Conservation (phyloP, 1,139 yeast genomes). For the Taphrina populina region DNA sequence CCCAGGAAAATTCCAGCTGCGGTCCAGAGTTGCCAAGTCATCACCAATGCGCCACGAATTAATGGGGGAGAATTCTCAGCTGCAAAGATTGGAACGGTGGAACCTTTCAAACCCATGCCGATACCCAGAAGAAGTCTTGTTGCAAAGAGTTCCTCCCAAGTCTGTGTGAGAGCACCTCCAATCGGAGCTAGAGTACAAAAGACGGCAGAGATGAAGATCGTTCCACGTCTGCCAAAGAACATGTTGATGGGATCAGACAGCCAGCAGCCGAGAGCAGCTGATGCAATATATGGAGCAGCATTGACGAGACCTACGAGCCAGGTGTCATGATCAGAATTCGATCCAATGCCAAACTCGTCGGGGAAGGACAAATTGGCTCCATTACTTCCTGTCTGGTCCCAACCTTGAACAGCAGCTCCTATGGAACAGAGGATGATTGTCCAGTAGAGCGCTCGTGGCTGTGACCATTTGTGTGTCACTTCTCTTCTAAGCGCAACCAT, state of each 20-base stretch:
- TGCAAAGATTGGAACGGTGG: constrained; percentile 77
- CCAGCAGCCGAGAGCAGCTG: constrained; percentile 72
- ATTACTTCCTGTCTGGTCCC: constrained; percentile 84
- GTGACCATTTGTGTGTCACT: constrained; percentile 63
- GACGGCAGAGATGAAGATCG: constrained; percentile 65
- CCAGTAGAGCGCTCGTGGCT: constrained; percentile 60
- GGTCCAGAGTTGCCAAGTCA: constrained; percentile 89
- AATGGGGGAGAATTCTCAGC: constrained; percentile 78
- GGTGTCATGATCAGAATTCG: constrained; percentile 51
- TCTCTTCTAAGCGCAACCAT: constrained; percentile 54
- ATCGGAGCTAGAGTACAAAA: constrained; percentile 67
- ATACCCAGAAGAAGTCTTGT: constrained; percentile 72
- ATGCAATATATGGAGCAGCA: constrained; percentile 78
- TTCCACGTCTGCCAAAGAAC: constrained; percentile 67
- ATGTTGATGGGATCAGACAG: constrained; percentile 66
- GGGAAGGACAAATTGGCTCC: constrained; percentile 81
- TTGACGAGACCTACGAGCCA: constrained; percentile 75
- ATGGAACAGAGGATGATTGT: constrained; percentile 73
- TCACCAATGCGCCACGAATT: constrained; percentile 75
- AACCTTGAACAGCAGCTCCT: constrained; percentile 91
- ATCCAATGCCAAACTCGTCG: constrained; percentile 47
- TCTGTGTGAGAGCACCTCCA: constrained; percentile 71
- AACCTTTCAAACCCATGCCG: constrained; percentile 77
- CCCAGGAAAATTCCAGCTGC: constrained; percentile 86
- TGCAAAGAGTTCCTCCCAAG: constrained; percentile 73